Base-by-base conservation (phyloP, 345 rosid species). In the Brassica rapa region DNA sequence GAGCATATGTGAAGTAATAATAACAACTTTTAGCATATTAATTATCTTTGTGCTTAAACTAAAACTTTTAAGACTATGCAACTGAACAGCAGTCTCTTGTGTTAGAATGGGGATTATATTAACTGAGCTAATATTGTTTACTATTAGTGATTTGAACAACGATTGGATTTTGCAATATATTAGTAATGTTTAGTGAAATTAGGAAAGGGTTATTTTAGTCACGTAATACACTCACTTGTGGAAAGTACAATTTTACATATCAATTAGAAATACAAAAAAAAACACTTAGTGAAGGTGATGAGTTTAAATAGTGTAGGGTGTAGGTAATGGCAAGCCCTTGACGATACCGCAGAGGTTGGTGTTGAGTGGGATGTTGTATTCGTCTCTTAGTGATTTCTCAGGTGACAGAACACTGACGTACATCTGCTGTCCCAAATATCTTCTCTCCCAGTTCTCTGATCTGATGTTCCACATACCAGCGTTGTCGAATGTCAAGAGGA, bases 401-500 rank as follows among this genome's bases (percentile, higher is more conserved):
- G 97, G 98, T 0, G 93, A 90, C 0, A 83, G 72, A 37, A 90
- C 90, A 46, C 97, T 93, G 1, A 78, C 62, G 72, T 91, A 93
- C 37, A 91, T 37, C 56, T 93, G 93, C 14, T 93, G 96, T 0
- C 98, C 98, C 12, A 93, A 85, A 83, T 88, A 89, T 5, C 86
- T 71, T 55, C 82, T 88, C 82, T 91, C 97, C 82, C 85, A 72
- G 67, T 81, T 64, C 74, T 91, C 91, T 0, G 98, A 91, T 74
- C 96, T 87, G 39, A 93, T 27, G 85, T 90, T 93, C 98, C 98
- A 93, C 98, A 93, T 93, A 33, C 98, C 98, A 0, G 91, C 88
- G 6, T 93, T 93, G 86, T 93, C 98, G 71, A 93, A 89, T 3
- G 98, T 89, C 86, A 91, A 68, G 11, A 91, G 49, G 60, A 93